Evolutionary conservation across 192 early-diverging fungal species (phyloP).

Genomic region (Borealophlyctis nickersoniae): DNA sequence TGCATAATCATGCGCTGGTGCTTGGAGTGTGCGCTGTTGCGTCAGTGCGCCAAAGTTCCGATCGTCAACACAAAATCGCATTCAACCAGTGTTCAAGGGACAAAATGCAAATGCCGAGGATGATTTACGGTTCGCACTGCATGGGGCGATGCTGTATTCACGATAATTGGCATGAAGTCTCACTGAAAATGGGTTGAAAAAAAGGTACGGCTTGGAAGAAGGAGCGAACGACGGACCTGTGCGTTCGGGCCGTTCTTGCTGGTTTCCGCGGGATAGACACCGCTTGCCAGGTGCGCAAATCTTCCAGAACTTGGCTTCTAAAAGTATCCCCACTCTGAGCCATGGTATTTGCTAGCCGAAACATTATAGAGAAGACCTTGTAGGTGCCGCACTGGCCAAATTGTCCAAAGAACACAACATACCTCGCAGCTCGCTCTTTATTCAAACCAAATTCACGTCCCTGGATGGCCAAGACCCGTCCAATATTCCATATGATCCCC

Average conservation of each 20-base stretch:
- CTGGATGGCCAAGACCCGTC: slow-evolving; percentile 26
- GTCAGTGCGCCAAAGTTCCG: too few relatives aligned
- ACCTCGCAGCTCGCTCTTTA: slow-evolving; percentile 8
- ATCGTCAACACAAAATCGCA: too few relatives aligned
- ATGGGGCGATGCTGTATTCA: neutral
- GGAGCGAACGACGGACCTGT: slow-evolving; percentile 11
- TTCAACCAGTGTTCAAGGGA: too few relatives aligned
- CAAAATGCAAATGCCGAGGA: too few relatives aligned
- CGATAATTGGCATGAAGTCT: slow-evolving; percentile 6
- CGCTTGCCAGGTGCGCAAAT: slow-evolving; percentile 21
- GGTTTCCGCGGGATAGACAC: slow-evolving; percentile 31
- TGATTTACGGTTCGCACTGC: too few relatives aligned
- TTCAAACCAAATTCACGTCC: slow-evolving; percentile 32
- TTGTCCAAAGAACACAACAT: slow-evolving; percentile 8
- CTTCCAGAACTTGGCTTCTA: neutral
- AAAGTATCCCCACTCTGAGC: neutral
- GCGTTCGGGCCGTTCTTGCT: slow-evolving; percentile 6
- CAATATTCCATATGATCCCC: slow-evolving; percentile 20
- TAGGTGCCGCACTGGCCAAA: slow-evolving; percentile 1
- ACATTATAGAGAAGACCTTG: neutral
- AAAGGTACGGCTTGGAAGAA: slow-evolving; percentile 35
- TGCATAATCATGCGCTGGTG: too few relatives aligned
- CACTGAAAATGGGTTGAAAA: neutral
- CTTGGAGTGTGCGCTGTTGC: too few relatives aligned
- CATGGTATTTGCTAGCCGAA: neutral